These are phyloP conservation scores for Paxillus involutus DNA, from an alignment of 768 basidiomycete genomes.

Conservation along the genomic window DNA sequence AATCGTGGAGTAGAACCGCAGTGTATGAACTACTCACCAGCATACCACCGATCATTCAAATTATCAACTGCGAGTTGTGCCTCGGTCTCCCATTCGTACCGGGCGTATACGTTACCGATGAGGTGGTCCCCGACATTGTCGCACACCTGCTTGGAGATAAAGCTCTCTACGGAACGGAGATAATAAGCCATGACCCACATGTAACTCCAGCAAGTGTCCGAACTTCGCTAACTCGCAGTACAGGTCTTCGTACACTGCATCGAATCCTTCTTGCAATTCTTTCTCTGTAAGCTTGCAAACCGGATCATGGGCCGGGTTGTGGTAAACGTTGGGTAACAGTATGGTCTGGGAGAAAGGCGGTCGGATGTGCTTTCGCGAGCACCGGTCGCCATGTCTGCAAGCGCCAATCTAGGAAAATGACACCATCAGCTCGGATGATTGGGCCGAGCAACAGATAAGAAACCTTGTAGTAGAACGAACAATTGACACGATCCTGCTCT, in stretches of 20 bases:
- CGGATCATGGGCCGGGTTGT: constrained; percentile 95
- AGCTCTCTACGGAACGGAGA: neutral
- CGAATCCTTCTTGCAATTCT: constrained; percentile 88
- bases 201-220: constrained; percentile 92
- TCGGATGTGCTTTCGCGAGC: constrained; percentile 97
- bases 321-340: constrained; percentile 94
- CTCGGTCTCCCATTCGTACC: constrained; percentile 99
- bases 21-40: constrained; percentile 49
- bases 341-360: constrained; percentile 98
- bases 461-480: constrained; percentile 98
- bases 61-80: constrained; percentile 91
- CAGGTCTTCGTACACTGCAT: constrained; percentile 92
- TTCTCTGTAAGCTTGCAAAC: constrained; percentile 85
- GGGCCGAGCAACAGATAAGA: constrained; percentile 18
- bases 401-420: constrained; percentile 78
- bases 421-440: neutral
- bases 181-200: constrained; percentile 51
- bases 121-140: constrained; percentile 99
- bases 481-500: constrained; percentile 95
- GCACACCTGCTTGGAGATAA: constrained; percentile 60
- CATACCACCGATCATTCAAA: constrained; percentile 97
- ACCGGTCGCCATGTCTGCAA: constrained; percentile 96
- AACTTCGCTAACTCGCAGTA: constrained; percentile 95
- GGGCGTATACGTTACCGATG: constrained; percentile 96
- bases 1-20: constrained; percentile 1